These are phyloP conservation scores for Torulaspora quercuum DNA, from an alignment of 805 yeast species.

Conservation along the genomic window DNA sequence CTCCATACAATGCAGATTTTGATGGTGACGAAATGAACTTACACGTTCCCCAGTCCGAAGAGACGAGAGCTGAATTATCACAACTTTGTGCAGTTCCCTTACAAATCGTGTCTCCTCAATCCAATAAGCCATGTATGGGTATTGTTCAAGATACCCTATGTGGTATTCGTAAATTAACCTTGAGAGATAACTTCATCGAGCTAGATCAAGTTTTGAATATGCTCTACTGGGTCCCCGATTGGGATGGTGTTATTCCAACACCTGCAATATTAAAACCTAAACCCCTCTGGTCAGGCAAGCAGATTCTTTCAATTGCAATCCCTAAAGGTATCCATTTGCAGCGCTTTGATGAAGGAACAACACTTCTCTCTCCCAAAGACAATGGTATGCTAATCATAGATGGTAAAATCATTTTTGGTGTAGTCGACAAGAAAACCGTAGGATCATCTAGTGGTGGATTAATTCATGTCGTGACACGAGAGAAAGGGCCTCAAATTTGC, in stretches of 20 bases:
- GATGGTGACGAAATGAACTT: constrained; percentile 99
- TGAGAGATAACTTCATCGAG: constrained; percentile 83
- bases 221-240: constrained; percentile 94
- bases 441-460: constrained; percentile 99
- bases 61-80: constrained; percentile 92
- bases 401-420: constrained; percentile 97
- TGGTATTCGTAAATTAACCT: constrained; percentile 94
- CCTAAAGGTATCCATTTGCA: constrained; percentile 95
- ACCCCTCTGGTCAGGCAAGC: constrained; percentile 98
- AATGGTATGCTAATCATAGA: constrained; percentile 93
- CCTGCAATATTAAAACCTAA: constrained; percentile 94
- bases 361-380: constrained; percentile 81
- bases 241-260: constrained; percentile 97
- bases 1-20: constrained; percentile 99
- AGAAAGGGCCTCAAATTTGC: constrained; percentile 89
- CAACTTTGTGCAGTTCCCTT: constrained; percentile 96
- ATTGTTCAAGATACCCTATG: constrained; percentile 98
- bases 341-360: constrained; percentile 86
- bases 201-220: constrained; percentile 95
- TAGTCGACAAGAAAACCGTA: constrained; percentile 95
- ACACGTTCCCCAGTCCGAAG: constrained; percentile 98
- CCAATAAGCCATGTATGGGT: constrained; percentile 99
- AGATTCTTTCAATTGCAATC: constrained; percentile 83
- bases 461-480: constrained; percentile 95
- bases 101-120: constrained; percentile 97